phyloP scores from a whole-genome alignment of 1,284 basidiomycete species.

The Pholiota adiposa region DNA sequence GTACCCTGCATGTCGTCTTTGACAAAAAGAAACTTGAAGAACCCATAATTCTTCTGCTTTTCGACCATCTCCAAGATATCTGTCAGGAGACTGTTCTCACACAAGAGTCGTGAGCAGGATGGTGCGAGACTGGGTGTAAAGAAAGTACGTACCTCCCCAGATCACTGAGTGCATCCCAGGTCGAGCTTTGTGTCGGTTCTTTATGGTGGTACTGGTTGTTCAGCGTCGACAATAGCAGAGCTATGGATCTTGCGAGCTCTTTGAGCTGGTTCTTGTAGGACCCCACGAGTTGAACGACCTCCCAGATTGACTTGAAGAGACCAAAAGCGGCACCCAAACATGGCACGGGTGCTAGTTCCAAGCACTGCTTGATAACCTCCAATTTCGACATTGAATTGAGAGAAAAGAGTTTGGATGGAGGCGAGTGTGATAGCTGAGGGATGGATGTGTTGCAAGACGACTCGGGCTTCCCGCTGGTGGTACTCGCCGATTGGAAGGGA shows the following conservation, averaged over 20 bases:
- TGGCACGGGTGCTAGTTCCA: constrained; percentile 4
- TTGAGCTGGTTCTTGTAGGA: constrained; percentile 6
- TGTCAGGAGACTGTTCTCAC: background rate
- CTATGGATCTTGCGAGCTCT: constrained; percentile 2
- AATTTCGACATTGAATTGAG: background rate
- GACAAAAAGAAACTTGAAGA: constrained; percentile 11
- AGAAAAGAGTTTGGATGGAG: no score
- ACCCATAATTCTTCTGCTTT: background rate
- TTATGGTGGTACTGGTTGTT: background rate
- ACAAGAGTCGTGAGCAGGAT: background rate
- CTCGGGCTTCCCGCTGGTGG: background rate
- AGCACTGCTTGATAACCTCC: background rate
- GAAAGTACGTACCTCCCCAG: background rate
- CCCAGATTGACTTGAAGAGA: constrained; percentile 3
- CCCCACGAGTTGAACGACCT: background rate
- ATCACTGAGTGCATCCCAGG: background rate
- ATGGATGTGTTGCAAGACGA: background rate
- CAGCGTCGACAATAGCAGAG: constrained; percentile 1
- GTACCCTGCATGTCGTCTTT: constrained; percentile 5
- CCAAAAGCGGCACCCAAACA: constrained; percentile 1
- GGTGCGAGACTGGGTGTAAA: background rate
- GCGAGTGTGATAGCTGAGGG: background rate
- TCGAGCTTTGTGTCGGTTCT: background rate
- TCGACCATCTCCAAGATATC: constrained; percentile 6
- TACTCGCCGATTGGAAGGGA: background rate